Percentiles rank a stretch among this genome's conserved stretches.
phyloP scores from a whole-genome alignment of 2,329 filamentous ascomycete genomes.

The Colletotrichum caudatum region DNA sequence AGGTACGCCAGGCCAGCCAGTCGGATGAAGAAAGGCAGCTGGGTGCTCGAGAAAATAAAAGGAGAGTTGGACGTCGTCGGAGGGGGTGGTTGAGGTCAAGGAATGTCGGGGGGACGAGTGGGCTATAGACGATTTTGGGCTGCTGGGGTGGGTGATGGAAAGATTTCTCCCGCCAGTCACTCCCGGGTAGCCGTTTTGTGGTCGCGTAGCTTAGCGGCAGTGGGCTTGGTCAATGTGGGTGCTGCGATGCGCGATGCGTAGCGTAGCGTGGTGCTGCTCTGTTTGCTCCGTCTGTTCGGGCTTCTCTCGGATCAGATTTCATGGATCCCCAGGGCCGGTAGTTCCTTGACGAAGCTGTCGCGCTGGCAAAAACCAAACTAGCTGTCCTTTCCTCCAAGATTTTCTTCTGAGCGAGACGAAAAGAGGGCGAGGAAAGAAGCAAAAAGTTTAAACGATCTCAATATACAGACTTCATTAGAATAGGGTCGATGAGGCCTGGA shows the following conservation, averaged over 20 bases:
- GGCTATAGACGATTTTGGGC: slow-evolving; percentile 35
- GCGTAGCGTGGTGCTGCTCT: slow-evolving; percentile 17
- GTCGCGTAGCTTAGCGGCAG: slow-evolving; percentile 39
- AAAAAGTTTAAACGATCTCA: slow-evolving; percentile 42
- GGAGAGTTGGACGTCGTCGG: slow-evolving; percentile 40
- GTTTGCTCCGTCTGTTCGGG: slow-evolving; percentile 19
- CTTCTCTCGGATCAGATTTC: slow-evolving; percentile 37
- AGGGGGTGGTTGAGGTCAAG: slow-evolving; percentile 40
- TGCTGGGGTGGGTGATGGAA: slow-evolving; percentile 31
- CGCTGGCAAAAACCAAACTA: slow-evolving; percentile 22
- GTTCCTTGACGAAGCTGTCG: slow-evolving; percentile 11
- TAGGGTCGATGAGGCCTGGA: slow-evolving; percentile 43
- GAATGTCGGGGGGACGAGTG: slow-evolving; percentile 43
- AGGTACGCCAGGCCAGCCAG: slow-evolving; percentile 40
- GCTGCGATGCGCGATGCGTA: slow-evolving; percentile 39
- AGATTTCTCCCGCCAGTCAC: slow-evolving; percentile 41
- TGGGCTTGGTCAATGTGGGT: slow-evolving; percentile 36
- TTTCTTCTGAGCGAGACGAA: slow-evolving; percentile 30
- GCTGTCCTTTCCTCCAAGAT: slow-evolving; percentile 37
- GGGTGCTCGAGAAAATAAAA: slow-evolving; percentile 39
- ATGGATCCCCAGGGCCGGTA: slow-evolving; percentile 16
- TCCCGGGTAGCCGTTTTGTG: slow-evolving; percentile 38
- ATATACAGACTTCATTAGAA: slow-evolving; percentile 44
- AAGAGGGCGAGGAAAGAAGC: slow-evolving; percentile 37
- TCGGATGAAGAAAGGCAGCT: slow-evolving; percentile 31